Evolutionary conservation across 768 basidiomycete species (phyloP).

Genomic region (Heimioporus sp.): DNA sequence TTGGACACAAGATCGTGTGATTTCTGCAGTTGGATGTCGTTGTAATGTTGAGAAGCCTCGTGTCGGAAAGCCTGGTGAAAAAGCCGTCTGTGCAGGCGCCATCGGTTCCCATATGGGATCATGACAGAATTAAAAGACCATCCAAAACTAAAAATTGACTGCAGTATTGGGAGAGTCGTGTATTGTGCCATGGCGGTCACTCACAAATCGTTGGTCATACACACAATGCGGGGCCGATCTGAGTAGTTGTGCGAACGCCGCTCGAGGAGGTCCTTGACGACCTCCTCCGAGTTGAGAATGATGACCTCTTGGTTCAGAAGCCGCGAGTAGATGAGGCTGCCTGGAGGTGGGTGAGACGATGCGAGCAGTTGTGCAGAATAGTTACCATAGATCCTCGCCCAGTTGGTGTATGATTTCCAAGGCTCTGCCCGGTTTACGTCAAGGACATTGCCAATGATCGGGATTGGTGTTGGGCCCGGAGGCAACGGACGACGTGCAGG

Average conservation of each 20-base stretch:
- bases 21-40: constrained; percentile 23
- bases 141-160: constrained; percentile 18
- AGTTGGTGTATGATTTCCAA: constrained; percentile 32
- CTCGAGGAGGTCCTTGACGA: constrained; percentile 43
- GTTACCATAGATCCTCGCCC: constrained; percentile 31
- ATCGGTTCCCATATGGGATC: constrained; percentile 26
- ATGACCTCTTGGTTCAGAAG: constrained; percentile 37
- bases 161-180: background rate
- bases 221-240: constrained; percentile 35
- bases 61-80: constrained; percentile 29
- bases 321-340: constrained; percentile 37
- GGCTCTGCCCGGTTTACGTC: constrained; percentile 26
- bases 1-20: constrained; percentile 24
- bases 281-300: constrained; percentile 39
- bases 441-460: constrained; percentile 29
- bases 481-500: constrained; percentile 30
- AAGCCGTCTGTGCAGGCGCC: constrained; percentile 29
- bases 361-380: constrained; percentile 10
- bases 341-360: constrained; percentile 10
- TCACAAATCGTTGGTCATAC: constrained; percentile 31
- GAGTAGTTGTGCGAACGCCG: constrained; percentile 45
- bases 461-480: constrained; percentile 52
- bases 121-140: constrained; percentile 30
- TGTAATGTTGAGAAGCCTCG: constrained; percentile 19
- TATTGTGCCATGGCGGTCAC: background rate